phyloP scores from a whole-genome alignment of 192 early-diverging fungal species.

The Coemansia sp. region DNA sequence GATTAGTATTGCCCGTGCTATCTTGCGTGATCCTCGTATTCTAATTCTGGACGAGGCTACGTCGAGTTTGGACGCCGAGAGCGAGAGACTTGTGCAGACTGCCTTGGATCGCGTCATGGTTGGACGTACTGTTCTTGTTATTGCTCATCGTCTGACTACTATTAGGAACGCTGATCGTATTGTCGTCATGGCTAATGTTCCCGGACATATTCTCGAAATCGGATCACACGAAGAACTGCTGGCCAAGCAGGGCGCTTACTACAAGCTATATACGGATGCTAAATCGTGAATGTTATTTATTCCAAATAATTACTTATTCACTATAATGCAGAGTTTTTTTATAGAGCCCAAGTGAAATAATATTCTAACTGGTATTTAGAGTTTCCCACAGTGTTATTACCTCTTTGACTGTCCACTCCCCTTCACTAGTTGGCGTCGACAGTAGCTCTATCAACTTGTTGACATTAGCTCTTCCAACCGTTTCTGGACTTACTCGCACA shows the following conservation, averaged over 20 bases:
- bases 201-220: conserved; percentile 58
- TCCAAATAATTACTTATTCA: too few species aligned
- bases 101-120: conserved; percentile 73
- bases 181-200: conserved; percentile 67
- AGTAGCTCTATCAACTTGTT: too few species aligned
- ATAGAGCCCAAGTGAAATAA: too few species aligned
- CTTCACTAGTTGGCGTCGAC: too few species aligned
- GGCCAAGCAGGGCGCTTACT: conserved; percentile 49
- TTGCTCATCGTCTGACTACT: conserved; percentile 85
- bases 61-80: conserved; percentile 72
- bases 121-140: conserved; percentile 81
- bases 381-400: too few species aligned
- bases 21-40: conserved; percentile 68
- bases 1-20: conserved; percentile 65
- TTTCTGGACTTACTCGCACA: too few species aligned
- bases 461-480: too few species aligned
- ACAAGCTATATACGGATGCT: conserved; percentile 33
- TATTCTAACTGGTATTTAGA: too few species aligned
- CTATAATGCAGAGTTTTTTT: too few species aligned
- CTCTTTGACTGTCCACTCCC: too few species aligned
- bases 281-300: neutral
- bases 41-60: conserved; percentile 85
- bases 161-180: conserved; percentile 79
- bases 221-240: conserved; percentile 56
- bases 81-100: conserved; percentile 72